phyloP scores from a whole-genome alignment of 331 rosid genomes.

The Quercus tomentella region DNA sequence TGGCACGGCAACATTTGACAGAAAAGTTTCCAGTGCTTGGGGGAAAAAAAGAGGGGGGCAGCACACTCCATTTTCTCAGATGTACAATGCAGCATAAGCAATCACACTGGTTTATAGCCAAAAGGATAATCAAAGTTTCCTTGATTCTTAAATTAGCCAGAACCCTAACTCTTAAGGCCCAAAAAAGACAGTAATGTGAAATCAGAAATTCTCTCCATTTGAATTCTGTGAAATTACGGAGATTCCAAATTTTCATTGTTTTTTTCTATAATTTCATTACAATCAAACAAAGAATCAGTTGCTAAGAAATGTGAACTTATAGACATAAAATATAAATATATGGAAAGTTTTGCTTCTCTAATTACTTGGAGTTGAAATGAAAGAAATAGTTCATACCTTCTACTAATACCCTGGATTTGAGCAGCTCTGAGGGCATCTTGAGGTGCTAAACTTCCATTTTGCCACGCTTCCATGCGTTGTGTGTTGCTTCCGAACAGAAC shows the following conservation, averaged over 20 bases:
- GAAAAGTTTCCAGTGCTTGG: neutral
- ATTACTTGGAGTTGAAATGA: neutral
- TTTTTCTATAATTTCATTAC: no score
- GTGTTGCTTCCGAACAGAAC: slow-evolving; percentile 55
- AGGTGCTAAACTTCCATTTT: slow-evolving; percentile 43
- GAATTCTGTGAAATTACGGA: neutral
- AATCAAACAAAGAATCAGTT: no score
- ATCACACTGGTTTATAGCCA: neutral
- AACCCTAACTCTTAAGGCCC: neutral
- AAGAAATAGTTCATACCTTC: slow-evolving; percentile 46
- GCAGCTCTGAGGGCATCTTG: slow-evolving; percentile 67
- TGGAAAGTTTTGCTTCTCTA: neutral
- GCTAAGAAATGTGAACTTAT: neutral
- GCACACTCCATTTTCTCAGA: neutral
- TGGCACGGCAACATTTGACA: neutral
- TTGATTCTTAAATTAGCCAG: neutral
- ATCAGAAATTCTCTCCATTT: neutral
- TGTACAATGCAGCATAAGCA: neutral
- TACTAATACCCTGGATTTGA: slow-evolving; percentile 73
- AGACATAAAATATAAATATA: neutral
- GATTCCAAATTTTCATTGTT: neutral
- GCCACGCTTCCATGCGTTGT: slow-evolving; percentile 56
- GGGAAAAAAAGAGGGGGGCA: neutral
- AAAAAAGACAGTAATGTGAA: neutral
- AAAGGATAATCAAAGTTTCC: neutral